These are phyloP conservation scores for Phytophthora pluvialis DNA, from an alignment of 352 stramenopile genomes.

Conservation along the genomic window DNA sequence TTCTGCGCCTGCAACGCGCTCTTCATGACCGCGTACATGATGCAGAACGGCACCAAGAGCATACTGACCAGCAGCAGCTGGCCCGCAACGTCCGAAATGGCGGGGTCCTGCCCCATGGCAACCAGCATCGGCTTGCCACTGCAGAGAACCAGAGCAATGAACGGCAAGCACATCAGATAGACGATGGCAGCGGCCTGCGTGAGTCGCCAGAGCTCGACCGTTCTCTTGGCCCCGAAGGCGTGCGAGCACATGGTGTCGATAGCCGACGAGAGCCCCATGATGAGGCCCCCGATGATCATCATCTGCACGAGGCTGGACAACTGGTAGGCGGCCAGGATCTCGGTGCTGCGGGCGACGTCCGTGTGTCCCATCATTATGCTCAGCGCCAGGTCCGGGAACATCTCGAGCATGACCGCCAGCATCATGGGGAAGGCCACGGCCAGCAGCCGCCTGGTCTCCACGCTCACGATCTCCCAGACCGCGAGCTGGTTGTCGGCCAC, in stretches of 20 bases:
- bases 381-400: slow-evolving; percentile 52
- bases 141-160: slow-evolving; percentile 45
- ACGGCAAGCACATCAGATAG: slow-evolving; percentile 45
- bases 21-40: slow-evolving; percentile 60
- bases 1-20: slow-evolving; percentile 70
- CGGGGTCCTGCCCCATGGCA: slow-evolving; percentile 56
- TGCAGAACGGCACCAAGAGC: slow-evolving; percentile 46
- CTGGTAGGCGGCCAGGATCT: slow-evolving; percentile 66
- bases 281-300: slow-evolving; percentile 53
- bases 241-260: slow-evolving; percentile 75
- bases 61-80: slow-evolving; percentile 47
- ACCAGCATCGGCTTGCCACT: slow-evolving; percentile 57
- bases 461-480: slow-evolving; percentile 42
- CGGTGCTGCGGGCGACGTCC: slow-evolving; percentile 49
- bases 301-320: slow-evolving; percentile 59
- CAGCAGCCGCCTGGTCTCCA: slow-evolving; percentile 42
- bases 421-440: slow-evolving; percentile 54
- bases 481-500: slow-evolving; percentile 30
- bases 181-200: slow-evolving; percentile 63
- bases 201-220: slow-evolving; percentile 68
- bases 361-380: slow-evolving; percentile 73
- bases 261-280: slow-evolving; percentile 59
- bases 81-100: slow-evolving; percentile 50
- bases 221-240: slow-evolving; percentile 63
- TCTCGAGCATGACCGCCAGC: slow-evolving; percentile 52